Evolutionary conservation across 345 rosid species (phyloP), one percentile per base, ranked within the genome.

Genomic region (Ceriops zippeliana): DNA sequence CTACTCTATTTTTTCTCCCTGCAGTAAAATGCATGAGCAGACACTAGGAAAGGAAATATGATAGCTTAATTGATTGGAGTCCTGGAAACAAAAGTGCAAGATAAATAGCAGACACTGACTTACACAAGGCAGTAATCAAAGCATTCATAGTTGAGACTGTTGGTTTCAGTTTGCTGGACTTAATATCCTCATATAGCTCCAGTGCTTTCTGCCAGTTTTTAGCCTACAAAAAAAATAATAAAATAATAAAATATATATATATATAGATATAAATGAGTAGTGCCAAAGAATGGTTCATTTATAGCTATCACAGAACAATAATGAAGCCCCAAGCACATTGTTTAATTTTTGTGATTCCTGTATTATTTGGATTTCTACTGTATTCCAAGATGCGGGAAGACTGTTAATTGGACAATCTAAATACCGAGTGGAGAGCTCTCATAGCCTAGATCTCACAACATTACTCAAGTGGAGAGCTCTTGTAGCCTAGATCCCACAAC

Each of bases 131-230:
- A 71, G 91, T 89, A 66, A 91, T 86, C 79, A 93, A 80, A 42
- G 97, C 98, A 83, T 91, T 91, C 85, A 91, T 77, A 24, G 92
- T 86, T 64, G 98, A 80, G 74, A 93, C 81, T 26, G 95, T 85
- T 78, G 88, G 93, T 54, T 80, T 84, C 69, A 93, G 77, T 73
- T 72, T 84, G 38, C 80, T 70, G 68, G 88, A 81, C 84, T 84
- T 91, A 78, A 91, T 86, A 58, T 81, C 79, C 63, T 89, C 89
- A 61, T 87, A 91, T 60, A 89, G 83, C 84, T 86, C 87, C 78
- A 89, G 80, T 51, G 95, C 95, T 78, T 85, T 93, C 81, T 83
- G 82, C 97, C 98, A 93, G 78, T 85, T 91, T 72, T 85, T 91
- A 15, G 90, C 89, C 96, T 93, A 81, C 74, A 79, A 68, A 27